Evolutionary conservation across 2,329 filamentous ascomycete genomes (phyloP).

Genomic region (Fusarium sp.): DNA sequence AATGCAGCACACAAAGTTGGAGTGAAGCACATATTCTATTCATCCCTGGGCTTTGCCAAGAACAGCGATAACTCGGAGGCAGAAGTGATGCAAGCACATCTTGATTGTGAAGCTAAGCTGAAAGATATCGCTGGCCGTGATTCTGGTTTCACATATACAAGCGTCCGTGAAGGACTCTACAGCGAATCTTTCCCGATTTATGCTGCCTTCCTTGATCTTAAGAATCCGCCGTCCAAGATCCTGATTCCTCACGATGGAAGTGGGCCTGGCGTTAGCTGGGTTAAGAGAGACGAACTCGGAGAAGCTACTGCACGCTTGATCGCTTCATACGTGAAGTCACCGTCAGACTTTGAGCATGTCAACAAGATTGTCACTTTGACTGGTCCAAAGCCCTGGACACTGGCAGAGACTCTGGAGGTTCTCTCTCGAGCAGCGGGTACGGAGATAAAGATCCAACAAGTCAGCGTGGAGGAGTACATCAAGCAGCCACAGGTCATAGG

Average conservation of each 20-base stretch:
- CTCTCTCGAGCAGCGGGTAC: not conserved
- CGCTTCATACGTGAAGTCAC: conserved; percentile 13
- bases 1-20: conserved; percentile 30
- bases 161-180: conserved; percentile 38
- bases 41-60: conserved; percentile 28
- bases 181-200: conserved; percentile 42
- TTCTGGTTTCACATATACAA: conserved; percentile 23
- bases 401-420: conserved; percentile 17
- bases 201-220: conserved; percentile 32
- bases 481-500: conserved; percentile 20
- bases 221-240: not conserved
- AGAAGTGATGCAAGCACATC: conserved; percentile 38
- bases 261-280: conserved; percentile 33
- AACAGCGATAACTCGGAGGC: not conserved
- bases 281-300: conserved; percentile 40
- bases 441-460: conserved; percentile 5
- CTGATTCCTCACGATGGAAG: conserved; percentile 33
- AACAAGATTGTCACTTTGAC: conserved; percentile 31
- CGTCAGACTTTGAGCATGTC: not conserved
- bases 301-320: conserved; percentile 35
- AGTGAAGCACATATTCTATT: conserved; percentile 38
- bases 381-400: conserved; percentile 8
- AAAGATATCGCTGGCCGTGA: not conserved
- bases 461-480: conserved; percentile 32
- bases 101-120: conserved; percentile 34